These are phyloP conservation scores for Hyphodiscus sp. DNA, from an alignment of 2,329 filamentous ascomycete genomes.

Conservation along the genomic window DNA sequence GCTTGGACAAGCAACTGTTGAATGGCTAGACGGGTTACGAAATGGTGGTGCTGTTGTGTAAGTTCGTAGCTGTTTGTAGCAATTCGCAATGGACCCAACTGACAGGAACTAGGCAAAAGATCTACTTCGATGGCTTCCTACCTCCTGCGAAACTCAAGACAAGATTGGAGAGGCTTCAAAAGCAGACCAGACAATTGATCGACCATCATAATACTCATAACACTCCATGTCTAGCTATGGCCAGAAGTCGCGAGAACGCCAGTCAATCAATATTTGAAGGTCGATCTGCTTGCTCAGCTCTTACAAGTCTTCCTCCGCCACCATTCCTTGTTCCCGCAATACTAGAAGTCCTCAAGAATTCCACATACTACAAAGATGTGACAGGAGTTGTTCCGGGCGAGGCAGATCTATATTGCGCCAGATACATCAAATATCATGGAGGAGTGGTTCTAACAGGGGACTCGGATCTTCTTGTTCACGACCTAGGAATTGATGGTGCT, in stretches of 20 bases:
- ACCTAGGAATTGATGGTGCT: constrained; percentile 53
- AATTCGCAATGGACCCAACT: constrained; percentile 6
- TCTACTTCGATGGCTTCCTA: constrained; percentile 83
- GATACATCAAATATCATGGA: constrained; percentile 46
- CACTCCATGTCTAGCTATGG: constrained; percentile 11
- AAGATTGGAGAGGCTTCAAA: constrained; percentile 21
- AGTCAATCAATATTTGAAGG: constrained; percentile 20
- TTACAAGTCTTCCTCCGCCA: constrained; percentile 35
- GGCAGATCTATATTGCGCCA: constrained; percentile 75
- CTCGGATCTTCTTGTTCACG: constrained; percentile 74
- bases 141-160: constrained; percentile 40
- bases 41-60: constrained; percentile 56
- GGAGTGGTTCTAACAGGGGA: constrained; percentile 71
- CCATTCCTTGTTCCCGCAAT: constrained; percentile 73
- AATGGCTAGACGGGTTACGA: constrained; percentile 57
- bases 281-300: constrained; percentile 8
- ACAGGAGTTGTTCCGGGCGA: constrained; percentile 69
- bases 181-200: constrained; percentile 20
- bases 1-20: constrained; percentile 51
- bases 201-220: constrained; percentile 20
- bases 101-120: constrained; percentile 45
- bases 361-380: constrained; percentile 35
- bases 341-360: constrained; percentile 59
- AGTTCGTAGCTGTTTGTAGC: constrained; percentile 2
- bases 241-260: constrained; percentile 16